Evolutionary conservation across 305 asterid species (phyloP).

Genomic region (Withania somnifera): DNA sequence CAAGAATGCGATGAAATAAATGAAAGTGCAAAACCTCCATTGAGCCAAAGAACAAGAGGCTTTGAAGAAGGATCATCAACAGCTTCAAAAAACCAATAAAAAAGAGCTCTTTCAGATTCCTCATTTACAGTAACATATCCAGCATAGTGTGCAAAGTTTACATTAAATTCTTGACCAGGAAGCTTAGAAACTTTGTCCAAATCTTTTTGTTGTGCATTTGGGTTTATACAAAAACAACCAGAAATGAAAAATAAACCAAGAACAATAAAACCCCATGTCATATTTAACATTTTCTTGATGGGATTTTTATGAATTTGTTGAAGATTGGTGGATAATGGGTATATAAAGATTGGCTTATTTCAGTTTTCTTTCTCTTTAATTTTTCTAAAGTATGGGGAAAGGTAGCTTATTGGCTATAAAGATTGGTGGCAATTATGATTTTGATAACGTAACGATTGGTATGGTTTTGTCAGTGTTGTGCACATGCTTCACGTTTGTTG

Average conservation of each 20-base stretch:
- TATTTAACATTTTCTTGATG: slow-evolving; percentile 35
- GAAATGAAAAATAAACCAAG: slow-evolving; percentile 14
- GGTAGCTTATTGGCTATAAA: not conserved
- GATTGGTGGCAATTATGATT: not conserved
- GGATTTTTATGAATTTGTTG: not conserved
- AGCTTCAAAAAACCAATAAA: slow-evolving; percentile 92
- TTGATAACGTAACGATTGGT: not conserved
- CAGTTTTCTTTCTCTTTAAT: not conserved
- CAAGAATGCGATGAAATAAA: not conserved
- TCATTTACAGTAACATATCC: slow-evolving; percentile 60
- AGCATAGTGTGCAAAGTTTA: slow-evolving; percentile 60
- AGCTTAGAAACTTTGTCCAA: slow-evolving; percentile 46
- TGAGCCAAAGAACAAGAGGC: slow-evolving; percentile 89
- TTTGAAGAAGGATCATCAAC: slow-evolving; percentile 69
- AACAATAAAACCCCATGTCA: slow-evolving; percentile 29
- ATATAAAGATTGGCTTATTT: not conserved
- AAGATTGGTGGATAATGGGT: not conserved
- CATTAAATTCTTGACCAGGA: slow-evolving; percentile 69
- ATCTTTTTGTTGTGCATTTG: slow-evolving; percentile 33
- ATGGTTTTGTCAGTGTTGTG: not conserved
- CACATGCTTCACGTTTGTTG: too few relatives aligned
- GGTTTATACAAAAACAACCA: slow-evolving; percentile 6
- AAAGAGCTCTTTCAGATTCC: slow-evolving; percentile 53
- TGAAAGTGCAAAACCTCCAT: slow-evolving; percentile 47
- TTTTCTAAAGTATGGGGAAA: not conserved